Conservation (phyloP, 1,284 basidiomycete species). For the Rhizoctonia solani region DNA sequence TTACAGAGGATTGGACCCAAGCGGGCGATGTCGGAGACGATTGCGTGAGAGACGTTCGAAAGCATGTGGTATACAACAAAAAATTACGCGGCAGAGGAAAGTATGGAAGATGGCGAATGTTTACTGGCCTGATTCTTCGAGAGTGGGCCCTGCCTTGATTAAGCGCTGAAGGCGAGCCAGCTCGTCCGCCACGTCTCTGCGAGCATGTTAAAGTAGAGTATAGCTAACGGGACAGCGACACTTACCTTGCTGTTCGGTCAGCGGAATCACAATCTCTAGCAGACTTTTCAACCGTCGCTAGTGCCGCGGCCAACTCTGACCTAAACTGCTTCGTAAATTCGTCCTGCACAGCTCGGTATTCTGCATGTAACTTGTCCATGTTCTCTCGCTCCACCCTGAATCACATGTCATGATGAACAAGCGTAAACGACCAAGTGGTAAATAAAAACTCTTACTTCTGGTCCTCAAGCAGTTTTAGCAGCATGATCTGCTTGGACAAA, state of each 20-base stretch:
- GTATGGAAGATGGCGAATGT: not conserved
- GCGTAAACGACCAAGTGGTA: not conserved
- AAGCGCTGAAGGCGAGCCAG: slow-evolving; percentile 67
- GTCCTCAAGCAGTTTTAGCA: slow-evolving; percentile 62
- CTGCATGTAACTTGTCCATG: slow-evolving; percentile 50
- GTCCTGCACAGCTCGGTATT: slow-evolving; percentile 50
- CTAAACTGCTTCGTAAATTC: slow-evolving; percentile 59
- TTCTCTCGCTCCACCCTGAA: slow-evolving; percentile 43
- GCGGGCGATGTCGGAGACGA: too few relatives aligned
- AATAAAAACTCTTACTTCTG: slow-evolving; percentile 50
- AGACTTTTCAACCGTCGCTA: slow-evolving; percentile 58
- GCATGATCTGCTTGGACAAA: slow-evolving; percentile 23
- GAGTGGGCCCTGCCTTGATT: slow-evolving; percentile 54
- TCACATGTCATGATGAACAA: too few relatives aligned
- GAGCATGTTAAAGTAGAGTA: slow-evolving; percentile 26
- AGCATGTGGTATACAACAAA: slow-evolving; percentile 10
- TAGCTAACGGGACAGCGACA: slow-evolving; percentile 34
- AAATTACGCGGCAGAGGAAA: not conserved
- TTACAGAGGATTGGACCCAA: too few relatives aligned
- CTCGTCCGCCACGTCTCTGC: slow-evolving; percentile 61
- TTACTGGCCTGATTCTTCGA: not conserved
- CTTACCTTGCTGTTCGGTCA: slow-evolving; percentile 63
- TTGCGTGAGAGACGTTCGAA: not conserved
- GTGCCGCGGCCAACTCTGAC: slow-evolving; percentile 42
- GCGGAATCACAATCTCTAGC: slow-evolving; percentile 60